Base-by-base conservation (phyloP, 768 basidiomycete genomes). In the Trametes maxima region DNA sequence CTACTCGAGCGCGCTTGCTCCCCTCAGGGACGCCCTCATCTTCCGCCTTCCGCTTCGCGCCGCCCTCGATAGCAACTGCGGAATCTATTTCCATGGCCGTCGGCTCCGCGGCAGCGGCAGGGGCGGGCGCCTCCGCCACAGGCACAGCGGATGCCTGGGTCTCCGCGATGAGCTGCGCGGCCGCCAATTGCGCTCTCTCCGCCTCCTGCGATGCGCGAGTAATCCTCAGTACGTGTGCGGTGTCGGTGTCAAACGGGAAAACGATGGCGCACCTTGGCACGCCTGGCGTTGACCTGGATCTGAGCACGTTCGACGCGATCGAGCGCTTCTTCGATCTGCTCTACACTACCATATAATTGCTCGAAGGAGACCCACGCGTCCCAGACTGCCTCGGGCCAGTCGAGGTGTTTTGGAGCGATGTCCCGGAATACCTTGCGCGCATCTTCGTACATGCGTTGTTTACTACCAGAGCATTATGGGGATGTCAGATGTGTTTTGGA, bases 321-420 rank as follows among this genome's bases (percentile, higher is more conserved):
- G 46, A 89, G 70, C 43, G 84, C 84, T 11, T 77, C 75, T 40
- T 92, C 85, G 28, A 92, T 77, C 39, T 86, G 84, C 28, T 82
- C 78, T 14, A 92, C 78, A 22, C 84, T 81, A 0, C 96, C 96
- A 67, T 94, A 81, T 3, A 90, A 75, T 65, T 92, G 85, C 71
- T 98, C 96, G 68, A 98, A 97, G n/a, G 81, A 75, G 17, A 88
- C 69, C 91, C 93, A 96, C 0, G 91, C 88, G 57, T 95, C 92
- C 87, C 92, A 96, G 8, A 98, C 77, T 11, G 88, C 90, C 73
- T 99, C 96, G 0, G 97, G 95, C 89, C 95, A 98, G 73, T 99
- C 96, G 40, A 98, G 67, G 51, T 88, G 84, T 71, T 89, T 90
- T 45, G 79, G 77, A 28, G 86, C 82, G 4, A 90, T 78, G 60